phyloP scores from a whole-genome alignment of 2,329 filamentous ascomycete genomes.

The Cucurbitaria berberidis region DNA sequence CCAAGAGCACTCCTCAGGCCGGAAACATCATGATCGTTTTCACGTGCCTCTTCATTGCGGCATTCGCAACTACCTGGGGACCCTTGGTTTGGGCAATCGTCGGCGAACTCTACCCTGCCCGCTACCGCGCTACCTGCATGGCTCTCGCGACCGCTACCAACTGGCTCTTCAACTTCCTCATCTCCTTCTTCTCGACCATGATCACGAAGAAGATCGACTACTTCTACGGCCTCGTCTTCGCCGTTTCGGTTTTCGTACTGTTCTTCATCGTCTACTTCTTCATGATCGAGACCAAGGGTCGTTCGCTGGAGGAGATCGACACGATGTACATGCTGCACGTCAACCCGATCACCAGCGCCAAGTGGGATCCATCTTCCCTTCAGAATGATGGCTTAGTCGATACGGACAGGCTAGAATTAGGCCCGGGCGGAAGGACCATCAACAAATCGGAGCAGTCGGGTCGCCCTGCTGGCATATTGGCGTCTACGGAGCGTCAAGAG shows the following conservation, averaged over 20 bases:
- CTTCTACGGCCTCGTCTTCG: conserved; percentile 78
- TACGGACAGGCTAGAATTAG: conserved; percentile 40
- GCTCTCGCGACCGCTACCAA: conserved; percentile 51
- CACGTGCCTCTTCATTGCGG: conserved; percentile 71
- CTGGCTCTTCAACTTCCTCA: conserved; percentile 56
- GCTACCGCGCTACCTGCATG: conserved; percentile 56
- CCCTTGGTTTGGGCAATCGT: conserved; percentile 75
- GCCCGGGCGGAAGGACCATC: conserved; percentile 40
- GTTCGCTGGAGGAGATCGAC: conserved; percentile 79
- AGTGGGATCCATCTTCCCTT: conserved; percentile 53
- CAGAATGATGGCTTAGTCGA: conserved; percentile 42
- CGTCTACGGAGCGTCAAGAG: conserved; percentile 33
- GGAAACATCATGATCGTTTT: conserved; percentile 71
- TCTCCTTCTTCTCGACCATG: conserved; percentile 78
- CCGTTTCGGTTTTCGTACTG: conserved; percentile 67
- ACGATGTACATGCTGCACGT: conserved; percentile 71
- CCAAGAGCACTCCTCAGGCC: conserved; percentile 49
- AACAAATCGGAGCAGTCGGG: conserved; percentile 42
- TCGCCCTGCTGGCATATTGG: conserved; percentile 23
- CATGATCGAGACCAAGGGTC: conserved; percentile 75
- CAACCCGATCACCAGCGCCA: conserved; percentile 66
- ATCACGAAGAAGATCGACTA: conserved; percentile 75
- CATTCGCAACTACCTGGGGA: conserved; percentile 73
- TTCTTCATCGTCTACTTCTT: conserved; percentile 77
- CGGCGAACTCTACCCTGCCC: conserved; percentile 70